Base-by-base conservation (phyloP, 2,329 filamentous ascomycete genomes). In the Fonsecaea pedrosoi region DNA sequence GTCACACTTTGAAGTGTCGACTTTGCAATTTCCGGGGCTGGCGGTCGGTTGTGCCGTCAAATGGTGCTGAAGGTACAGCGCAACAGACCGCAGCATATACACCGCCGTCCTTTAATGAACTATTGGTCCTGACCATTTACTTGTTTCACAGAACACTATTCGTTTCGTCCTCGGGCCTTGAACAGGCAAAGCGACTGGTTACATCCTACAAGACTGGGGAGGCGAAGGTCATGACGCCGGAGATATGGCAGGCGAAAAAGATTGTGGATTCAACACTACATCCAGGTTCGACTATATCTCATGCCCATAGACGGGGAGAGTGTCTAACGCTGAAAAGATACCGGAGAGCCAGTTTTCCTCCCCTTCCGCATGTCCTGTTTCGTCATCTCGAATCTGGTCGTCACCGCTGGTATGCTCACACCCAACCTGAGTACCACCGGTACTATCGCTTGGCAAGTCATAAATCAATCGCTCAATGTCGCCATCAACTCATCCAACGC, bases 311-410 rank as follows among this genome's bases (percentile, higher is more conserved):
- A 50, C 18, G 12, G 45, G 25, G 45, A 50, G 45, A 32, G 30
- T 50, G 45, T 50, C 45, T 50, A 30, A 50, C 45, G 12, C 8
- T 6, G 45, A 37, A 54, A 71, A 96, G 95, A 99, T 79, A 98
- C 94, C 18, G 95, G 95, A 72, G 85, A 94, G 78, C 90, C 94
- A 56, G 94, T 99, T 70, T 87, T 98, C 74, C 85, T 99, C 18
- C 95, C 95, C 21, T 98, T 98, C 78, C 92, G 95, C 77, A 99
- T 99, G 95, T 98, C 94, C 60, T 91, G 87, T 81, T 99, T 95
- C 77, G 93, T 96, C 62, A 81, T 98, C 63, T 94, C 94, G 71
- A 99, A 99, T 80, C 82, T 99, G 78, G 84, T 98, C 65, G 94
- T 98, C 68, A 99, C 95, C 54, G 94, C 89, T 6, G 95, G 95